Conservation (phyloP, 2,329 filamentous ascomycete species). For the Neofusicoccum sp. region DNA sequence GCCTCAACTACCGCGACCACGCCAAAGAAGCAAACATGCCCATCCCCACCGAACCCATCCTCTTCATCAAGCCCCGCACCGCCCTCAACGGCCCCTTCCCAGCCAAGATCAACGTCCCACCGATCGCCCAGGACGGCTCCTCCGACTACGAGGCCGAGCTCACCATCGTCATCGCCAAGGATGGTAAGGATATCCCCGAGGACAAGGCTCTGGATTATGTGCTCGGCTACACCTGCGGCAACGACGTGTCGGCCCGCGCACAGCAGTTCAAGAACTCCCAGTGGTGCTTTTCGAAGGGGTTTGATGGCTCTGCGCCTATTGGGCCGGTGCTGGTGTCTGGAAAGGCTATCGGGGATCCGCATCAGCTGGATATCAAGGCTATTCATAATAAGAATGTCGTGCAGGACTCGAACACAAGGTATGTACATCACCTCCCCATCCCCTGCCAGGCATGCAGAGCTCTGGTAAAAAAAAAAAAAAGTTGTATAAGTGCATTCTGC, state of each 20-base stretch:
- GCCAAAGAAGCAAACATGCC: slow-evolving; percentile 59
- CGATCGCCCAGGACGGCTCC: slow-evolving; percentile 52
- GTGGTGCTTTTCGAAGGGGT: slow-evolving; percentile 60
- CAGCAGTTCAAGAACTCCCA: slow-evolving; percentile 52
- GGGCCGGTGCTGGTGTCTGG: slow-evolving; percentile 54
- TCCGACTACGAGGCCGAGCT: slow-evolving; percentile 48
- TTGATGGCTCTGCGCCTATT: slow-evolving; percentile 59
- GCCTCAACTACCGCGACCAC: slow-evolving; percentile 49
- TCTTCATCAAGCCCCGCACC: slow-evolving; percentile 54
- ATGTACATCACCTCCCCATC: slow-evolving; percentile 24
- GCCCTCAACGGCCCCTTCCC: slow-evolving; percentile 44
- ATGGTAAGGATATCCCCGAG: slow-evolving; percentile 53
- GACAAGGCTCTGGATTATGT: slow-evolving; percentile 53
- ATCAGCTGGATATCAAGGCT: slow-evolving; percentile 47
- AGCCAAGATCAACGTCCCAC: slow-evolving; percentile 51
- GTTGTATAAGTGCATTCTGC: too few relatives aligned
- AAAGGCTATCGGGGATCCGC: slow-evolving; percentile 48
- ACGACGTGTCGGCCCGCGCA: slow-evolving; percentile 59
- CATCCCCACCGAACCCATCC: slow-evolving; percentile 69
- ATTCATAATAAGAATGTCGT: slow-evolving; percentile 52
- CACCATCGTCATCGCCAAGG: slow-evolving; percentile 54
- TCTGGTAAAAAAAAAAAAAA: too few relatives aligned
- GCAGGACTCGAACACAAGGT: slow-evolving; percentile 40
- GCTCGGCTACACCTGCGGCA: slow-evolving; percentile 57
- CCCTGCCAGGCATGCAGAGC: too few relatives aligned